Evolutionary conservation across 164 flowering plant genomes (phyloP).

Genomic region (Echeveria elegans): DNA sequence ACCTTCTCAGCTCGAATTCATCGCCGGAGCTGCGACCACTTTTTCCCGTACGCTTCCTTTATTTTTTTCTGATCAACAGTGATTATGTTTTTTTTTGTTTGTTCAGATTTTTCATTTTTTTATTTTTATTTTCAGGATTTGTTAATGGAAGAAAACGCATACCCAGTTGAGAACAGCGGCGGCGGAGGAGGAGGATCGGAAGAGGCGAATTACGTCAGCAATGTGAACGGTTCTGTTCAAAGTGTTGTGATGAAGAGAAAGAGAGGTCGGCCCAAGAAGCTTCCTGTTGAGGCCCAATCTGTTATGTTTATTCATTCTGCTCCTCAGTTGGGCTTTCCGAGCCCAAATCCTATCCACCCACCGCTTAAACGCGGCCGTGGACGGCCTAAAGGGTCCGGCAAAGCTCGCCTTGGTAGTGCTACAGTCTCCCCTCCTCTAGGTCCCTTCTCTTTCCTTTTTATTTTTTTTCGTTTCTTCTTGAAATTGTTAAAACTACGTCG

Average conservation of each 20-base stretch:
- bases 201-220: neutral
- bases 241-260: neutral
- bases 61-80: neutral
- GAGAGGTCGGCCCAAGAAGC: neutral
- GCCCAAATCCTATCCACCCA: neutral
- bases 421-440: neutral
- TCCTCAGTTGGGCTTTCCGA: neutral
- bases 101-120: too few species aligned
- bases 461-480: too few species aligned
- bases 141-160: neutral
- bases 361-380: slow-evolving; percentile 6
- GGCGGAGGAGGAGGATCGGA: neutral
- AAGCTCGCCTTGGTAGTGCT: neutral
- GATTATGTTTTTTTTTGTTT: neutral
- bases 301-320: neutral
- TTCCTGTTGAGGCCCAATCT: neutral
- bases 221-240: neutral
- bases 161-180: neutral
- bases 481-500: too few species aligned
- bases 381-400: neutral
- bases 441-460: neutral
- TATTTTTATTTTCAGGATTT: neutral
- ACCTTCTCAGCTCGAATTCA: neutral
- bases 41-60: neutral
- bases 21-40: neutral